Conservation (phyloP, 768 basidiomycete genomes). For the Suillus subluteus region DNA sequence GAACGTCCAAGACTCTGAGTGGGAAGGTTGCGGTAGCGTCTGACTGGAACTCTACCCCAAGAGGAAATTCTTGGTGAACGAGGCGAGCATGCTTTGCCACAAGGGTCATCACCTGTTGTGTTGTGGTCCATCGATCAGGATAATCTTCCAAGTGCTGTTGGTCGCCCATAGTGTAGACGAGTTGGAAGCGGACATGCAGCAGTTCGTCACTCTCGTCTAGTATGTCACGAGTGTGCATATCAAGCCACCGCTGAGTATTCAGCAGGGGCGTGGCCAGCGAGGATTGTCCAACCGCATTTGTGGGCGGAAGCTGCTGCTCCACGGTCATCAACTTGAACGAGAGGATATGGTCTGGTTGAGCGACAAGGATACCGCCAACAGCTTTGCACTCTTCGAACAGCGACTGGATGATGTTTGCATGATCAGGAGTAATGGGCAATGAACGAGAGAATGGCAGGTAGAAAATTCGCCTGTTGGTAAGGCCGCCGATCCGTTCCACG, state of each 20-base stretch:
- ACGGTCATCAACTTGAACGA: constrained; percentile 48
- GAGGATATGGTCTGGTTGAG: constrained; percentile 55
- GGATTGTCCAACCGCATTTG: constrained; percentile 3
- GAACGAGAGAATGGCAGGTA: constrained; percentile 37
- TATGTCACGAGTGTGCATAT: constrained; percentile 30
- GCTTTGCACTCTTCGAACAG: constrained; percentile 34
- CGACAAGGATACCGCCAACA: constrained; percentile 44
- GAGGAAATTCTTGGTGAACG: constrained; percentile 7
- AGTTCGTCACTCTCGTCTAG: constrained; percentile 39
- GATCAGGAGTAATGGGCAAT: constrained; percentile 24
- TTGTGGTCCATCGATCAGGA: constrained; percentile 46
- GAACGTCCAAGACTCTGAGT: constrained; percentile 9
- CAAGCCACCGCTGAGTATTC: constrained; percentile 25
- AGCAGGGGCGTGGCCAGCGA: constrained; percentile 23
- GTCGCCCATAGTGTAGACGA: constrained; percentile 47
- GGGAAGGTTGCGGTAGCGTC: constrained; percentile 6
- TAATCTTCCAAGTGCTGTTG: constrained; percentile 41
- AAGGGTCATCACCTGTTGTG: constrained; percentile 41
- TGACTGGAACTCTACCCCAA: constrained; percentile 13
- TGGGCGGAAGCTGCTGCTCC: constrained; percentile 25
- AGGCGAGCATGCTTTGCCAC: constrained; percentile 7
- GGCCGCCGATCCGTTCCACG: constrained; percentile 33
- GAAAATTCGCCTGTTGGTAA: constrained; percentile 37
- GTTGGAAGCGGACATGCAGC: constrained; percentile 48
- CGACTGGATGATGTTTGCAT: constrained; percentile 15